phyloP scores from a whole-genome alignment of 257 asterid species.

The Leptodermis oblonga region DNA sequence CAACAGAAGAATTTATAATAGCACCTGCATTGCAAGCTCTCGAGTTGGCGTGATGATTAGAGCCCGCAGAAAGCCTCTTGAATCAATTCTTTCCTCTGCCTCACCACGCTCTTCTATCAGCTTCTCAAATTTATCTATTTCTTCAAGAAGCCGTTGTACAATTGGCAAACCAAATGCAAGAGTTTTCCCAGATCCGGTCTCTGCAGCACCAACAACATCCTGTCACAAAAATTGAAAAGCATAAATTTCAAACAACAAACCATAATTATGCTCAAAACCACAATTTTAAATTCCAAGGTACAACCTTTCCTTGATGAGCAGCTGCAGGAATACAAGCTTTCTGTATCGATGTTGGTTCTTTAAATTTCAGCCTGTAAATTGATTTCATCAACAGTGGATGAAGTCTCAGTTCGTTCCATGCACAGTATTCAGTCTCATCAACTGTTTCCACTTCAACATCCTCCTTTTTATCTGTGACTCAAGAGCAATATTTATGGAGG shows the following conservation, averaged over 20 bases:
- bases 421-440: slow-evolving; percentile 68
- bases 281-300: slow-evolving; percentile 16
- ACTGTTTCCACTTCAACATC: slow-evolving; percentile 46
- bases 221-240: slow-evolving; percentile 34
- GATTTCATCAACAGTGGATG: slow-evolving; percentile 87
- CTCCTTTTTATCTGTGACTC: slow-evolving; percentile 36
- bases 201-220: slow-evolving; percentile 99
- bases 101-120: slow-evolving; percentile 45
- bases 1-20: slow-evolving; percentile 15
- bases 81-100: slow-evolving; percentile 50
- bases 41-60: slow-evolving; percentile 91
- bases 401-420: slow-evolving; percentile 91
- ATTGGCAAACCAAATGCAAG: slow-evolving; percentile 99
- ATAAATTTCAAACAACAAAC: slow-evolving; percentile 22
- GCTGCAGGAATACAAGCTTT: slow-evolving; percentile 91
- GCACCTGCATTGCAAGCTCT: slow-evolving; percentile 97
- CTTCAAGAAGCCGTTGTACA: slow-evolving; percentile 88
- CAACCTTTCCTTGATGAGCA: slow-evolving; percentile 98
- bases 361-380: slow-evolving; percentile 68
- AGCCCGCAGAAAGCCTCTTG: slow-evolving; percentile 66
- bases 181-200: slow-evolving; percentile 98
- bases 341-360: slow-evolving; percentile 92
- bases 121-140: slow-evolving; percentile 70
- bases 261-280: slow-evolving; percentile 4
- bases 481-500: slow-evolving; percentile 17